Conservation (phyloP, 352 stramenopile species). For the Phytopythium aichiense region DNA sequence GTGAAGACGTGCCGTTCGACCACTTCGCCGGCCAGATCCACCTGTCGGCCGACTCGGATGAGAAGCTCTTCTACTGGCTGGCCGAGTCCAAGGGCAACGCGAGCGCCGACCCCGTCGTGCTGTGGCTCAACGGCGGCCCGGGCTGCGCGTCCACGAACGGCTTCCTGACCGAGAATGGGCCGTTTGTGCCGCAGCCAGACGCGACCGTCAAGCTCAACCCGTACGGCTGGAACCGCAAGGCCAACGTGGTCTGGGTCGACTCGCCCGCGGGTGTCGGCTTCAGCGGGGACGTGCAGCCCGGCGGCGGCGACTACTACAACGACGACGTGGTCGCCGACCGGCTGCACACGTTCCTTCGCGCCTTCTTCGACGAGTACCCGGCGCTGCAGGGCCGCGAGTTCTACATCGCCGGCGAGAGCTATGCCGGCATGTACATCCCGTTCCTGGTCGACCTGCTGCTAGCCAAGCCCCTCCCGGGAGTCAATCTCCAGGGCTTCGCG, state of each 20-base stretch:
- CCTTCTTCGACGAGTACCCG: constrained; percentile 36
- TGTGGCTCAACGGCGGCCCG: constrained; percentile 92
- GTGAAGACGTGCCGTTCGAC: constrained; percentile 38
- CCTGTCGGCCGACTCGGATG: not conserved
- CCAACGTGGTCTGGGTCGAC: constrained; percentile 89
- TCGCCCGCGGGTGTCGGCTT: constrained; percentile 86
- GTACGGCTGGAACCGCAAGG: constrained; percentile 86
- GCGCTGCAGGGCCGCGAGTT: constrained; percentile 18
- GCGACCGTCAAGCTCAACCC: constrained; percentile 55
- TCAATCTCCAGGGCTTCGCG: constrained; percentile 62
- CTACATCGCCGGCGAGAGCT: constrained; percentile 57
- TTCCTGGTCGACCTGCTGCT: constrained; percentile 70
- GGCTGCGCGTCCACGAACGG: constrained; percentile 80
- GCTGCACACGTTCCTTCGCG: constrained; percentile 19
- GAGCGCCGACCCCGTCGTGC: constrained; percentile 65
- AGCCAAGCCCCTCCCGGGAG: constrained; percentile 20
- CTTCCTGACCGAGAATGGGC: constrained; percentile 80
- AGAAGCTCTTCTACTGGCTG: constrained; percentile 56
- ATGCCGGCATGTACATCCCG: constrained; percentile 84
- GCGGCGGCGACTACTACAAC: constrained; percentile 53
- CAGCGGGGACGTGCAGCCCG: constrained; percentile 40
- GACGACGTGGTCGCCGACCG: constrained; percentile 48
- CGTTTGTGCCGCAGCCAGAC: constrained; percentile 43
- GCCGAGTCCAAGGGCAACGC: constrained; percentile 29
- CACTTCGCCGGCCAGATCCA: constrained; percentile 64